These are phyloP conservation scores for Plasmodium sp. DNA, from an alignment of 169 alveolate species.

Conservation along the genomic window DNA sequence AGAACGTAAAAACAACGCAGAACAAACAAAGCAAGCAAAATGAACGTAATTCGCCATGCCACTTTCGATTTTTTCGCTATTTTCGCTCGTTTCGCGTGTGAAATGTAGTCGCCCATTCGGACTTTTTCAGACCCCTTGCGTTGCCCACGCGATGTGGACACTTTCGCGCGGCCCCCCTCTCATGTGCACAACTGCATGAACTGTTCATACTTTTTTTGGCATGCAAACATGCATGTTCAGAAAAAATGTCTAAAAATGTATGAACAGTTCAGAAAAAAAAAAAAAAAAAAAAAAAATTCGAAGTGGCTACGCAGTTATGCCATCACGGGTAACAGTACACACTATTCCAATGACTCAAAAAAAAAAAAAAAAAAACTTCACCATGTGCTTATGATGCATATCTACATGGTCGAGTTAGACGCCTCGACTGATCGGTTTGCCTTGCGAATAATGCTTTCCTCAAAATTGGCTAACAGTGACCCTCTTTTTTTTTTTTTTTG, in stretches of 20 bases:
- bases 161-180: neutral
- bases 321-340: neutral
- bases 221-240: constrained; percentile 46
- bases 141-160: neutral
- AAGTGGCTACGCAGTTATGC: neutral
- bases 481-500: neutral
- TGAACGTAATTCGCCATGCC: neutral
- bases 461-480: neutral
- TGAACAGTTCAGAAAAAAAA: constrained; percentile 41
- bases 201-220: neutral
- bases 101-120: neutral
- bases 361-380: neutral
- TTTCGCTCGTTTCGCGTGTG: neutral
- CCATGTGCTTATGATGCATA: neutral
- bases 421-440: neutral
- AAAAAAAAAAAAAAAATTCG: constrained; percentile 1
- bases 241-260: constrained; percentile 48
- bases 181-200: neutral
- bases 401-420: constrained; percentile 1
- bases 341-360: neutral
- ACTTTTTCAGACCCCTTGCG: neutral
- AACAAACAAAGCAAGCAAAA: neutral
- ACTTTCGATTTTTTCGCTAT: neutral
- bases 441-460: neutral
- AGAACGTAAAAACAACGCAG: neutral